Base-by-base conservation (phyloP, 2,329 filamentous ascomycete genomes). In the Ramularia endophylla region DNA sequence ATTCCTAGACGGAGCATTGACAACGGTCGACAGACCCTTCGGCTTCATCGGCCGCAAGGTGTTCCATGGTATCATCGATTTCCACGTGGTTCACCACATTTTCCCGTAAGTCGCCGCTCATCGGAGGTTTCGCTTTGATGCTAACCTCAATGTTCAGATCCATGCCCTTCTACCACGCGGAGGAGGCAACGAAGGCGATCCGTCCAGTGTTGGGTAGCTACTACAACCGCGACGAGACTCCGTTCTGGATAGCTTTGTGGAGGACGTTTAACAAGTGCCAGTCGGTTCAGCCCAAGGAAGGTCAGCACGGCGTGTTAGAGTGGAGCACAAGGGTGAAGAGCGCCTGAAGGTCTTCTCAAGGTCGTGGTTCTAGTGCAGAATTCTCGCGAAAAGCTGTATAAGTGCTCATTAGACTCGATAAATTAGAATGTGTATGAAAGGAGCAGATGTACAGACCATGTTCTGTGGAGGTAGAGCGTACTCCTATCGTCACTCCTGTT, bases 281-380 rank as follows among this genome's bases (percentile, higher is more conserved):
- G 66, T 95, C 86, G 84, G 87, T 95, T 49, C 88, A 95, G 78
- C 86, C 87, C 40, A 86, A 78, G 58, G 82, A 78, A 17, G 29
- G 25, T 9, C 16, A 33, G n/a, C 17, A 27, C n/a, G 38, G 35
- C 8, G 36, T 44, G 16, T 29, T 47, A 11, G 19, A 31, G 6
- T 47, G 44, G 44, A 31, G 34, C 17, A 34, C 32, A 12, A 18
- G 20, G 17, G 32, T 34, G 3, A 34, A 34, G 32, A 34, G 32
- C 32, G 11, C 32, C n/a, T 34, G 32, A 34, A 7, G n/a, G n/a
- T n/a, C n/a, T n/a, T n/a, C n/a, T n/a, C n/a, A 25, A 6, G 22
- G 22, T 11, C 32, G 17, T 19, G 17, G 32, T 15, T n/a, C 18
- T 11, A 19, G 8, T 34, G 32, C 11, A 13, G 12, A 17, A 32